A percentile compares a stretch with the other conserved stretches of the same genome.
Evolutionary conservation across 345 rosid species (phyloP).

Genomic region (Nephelium lappaceum): DNA sequence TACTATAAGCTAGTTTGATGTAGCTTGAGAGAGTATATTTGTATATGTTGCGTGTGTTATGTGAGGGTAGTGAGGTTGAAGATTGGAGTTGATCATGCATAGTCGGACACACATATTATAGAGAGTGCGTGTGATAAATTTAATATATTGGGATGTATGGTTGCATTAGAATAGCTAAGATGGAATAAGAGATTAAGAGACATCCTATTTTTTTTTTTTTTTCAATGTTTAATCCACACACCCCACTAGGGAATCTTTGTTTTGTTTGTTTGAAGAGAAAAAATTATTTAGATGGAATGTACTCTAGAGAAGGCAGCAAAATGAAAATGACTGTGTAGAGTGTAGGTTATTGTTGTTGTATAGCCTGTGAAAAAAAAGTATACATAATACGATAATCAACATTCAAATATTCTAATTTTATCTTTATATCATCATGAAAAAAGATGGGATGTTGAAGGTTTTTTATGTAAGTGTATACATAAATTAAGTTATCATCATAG

Average conservation of each 20-base stretch:
- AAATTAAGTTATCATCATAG: not conserved
- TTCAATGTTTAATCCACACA: not conserved
- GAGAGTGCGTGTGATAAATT: not conserved
- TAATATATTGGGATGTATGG: constrained; percentile 29
- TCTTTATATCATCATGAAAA: not conserved
- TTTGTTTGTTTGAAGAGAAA: constrained; percentile 21
- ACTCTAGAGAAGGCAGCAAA: constrained; percentile 23
- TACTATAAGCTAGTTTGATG: too few species aligned
- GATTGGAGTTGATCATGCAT: constrained; percentile 25
- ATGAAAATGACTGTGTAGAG: constrained; percentile 19
- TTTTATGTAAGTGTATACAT: not conserved
- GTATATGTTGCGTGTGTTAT: not conserved
- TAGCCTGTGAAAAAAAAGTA: not conserved
- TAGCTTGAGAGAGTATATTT: not conserved
- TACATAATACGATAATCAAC: not conserved
- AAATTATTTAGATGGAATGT: not conserved
- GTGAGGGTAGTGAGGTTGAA: not conserved
- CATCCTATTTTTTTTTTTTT: constrained; percentile 24
- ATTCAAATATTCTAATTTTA: not conserved
- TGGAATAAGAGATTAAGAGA: constrained; percentile 41
- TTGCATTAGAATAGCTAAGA: constrained; percentile 21
- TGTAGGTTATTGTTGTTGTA: not conserved
- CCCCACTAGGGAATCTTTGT: constrained; percentile 41
- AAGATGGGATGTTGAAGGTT: not conserved
- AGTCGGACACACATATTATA: constrained; percentile 15